Conservation (phyloP, 805 yeast genomes). For the Nakazawaea ambrosiae region DNA sequence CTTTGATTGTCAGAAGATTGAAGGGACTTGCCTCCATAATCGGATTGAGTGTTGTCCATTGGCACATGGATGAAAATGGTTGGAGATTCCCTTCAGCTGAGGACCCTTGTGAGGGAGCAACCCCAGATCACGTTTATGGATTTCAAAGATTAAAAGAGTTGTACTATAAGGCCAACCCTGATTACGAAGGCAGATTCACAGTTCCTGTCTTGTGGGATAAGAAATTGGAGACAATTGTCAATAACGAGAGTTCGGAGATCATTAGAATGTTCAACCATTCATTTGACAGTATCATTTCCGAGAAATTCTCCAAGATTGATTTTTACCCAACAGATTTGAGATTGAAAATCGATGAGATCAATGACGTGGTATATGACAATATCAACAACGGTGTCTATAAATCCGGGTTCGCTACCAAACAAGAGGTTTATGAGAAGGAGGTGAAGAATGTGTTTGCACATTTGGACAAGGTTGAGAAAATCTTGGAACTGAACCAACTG, state of each 20-base stretch:
- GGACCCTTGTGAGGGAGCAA: constrained; percentile 38
- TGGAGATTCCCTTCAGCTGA: constrained; percentile 70
- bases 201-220: constrained; percentile 94
- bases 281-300: constrained; percentile 52
- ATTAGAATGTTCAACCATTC: constrained; percentile 76
- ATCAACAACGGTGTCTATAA: constrained; percentile 94
- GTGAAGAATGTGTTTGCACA: constrained; percentile 56
- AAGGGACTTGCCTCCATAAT: constrained; percentile 66
- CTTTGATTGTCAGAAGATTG: constrained; percentile 62
- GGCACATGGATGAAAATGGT: constrained; percentile 83
- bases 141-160: constrained; percentile 57
- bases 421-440: constrained; percentile 71
- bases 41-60: constrained; percentile 76
- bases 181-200: constrained; percentile 77
- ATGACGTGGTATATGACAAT: constrained; percentile 74
- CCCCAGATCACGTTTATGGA: constrained; percentile 56
- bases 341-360: constrained; percentile 63
- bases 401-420: constrained; percentile 81
- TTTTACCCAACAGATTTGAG: constrained; percentile 54
- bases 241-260: constrained; percentile 86
- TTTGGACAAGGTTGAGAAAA: constrained; percentile 62
- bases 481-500: constrained; percentile 40
- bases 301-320: constrained; percentile 43
- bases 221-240: constrained; percentile 75
- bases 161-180: constrained; percentile 68